Evolutionary conservation across 257 asterid genomes (phyloP), one percentile per base, ranked within the genome.

Genomic region (Solanum habrochaites): DNA sequence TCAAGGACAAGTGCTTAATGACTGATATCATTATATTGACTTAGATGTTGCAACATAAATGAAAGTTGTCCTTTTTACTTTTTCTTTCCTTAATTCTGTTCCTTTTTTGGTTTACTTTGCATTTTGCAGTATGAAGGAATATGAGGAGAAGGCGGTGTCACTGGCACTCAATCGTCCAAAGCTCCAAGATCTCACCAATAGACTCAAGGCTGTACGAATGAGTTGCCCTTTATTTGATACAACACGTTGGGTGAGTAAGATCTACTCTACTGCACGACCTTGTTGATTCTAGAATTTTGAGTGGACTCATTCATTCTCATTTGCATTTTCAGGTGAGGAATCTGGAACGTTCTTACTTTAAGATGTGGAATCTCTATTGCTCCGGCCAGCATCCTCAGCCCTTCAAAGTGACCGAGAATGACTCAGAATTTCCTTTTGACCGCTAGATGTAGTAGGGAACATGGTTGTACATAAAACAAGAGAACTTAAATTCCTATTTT

Each of bases 311-410:
- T 81, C 16, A 29, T 71, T 15, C 85, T 42, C 43, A 20, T 35
- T 39, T 27, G 67, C 25, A 47, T 83, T 74, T 84, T 87, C 94
- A 97, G 99, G 99, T 97, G 85, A 88, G 93, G 87, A 97, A 97
- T 88, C 90, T 97, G 94, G 99, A 97, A 87, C 98, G 99, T 37
- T 85, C 94, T 10, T 97, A 93, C 93, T 97, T 96, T 91, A 96
- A 92, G 93, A 97, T 97, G 99, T 97, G 99, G 99, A 96, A 93
- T 88, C 83, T 97, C 80, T 58, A 96, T 89, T 95, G 98, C 93
- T 94, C 94, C 1, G 99, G 98, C 47, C 98, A 93, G 78, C 95
- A 91, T 11, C 98, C 99, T n/a, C 97, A 93, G 88, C 99, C 89
- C 84, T 97, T 95, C 90, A 93, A 95, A 94, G 99, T 97, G 69